Conservation (phyloP, 768 basidiomycete genomes). For the Astraeus odoratus region DNA sequence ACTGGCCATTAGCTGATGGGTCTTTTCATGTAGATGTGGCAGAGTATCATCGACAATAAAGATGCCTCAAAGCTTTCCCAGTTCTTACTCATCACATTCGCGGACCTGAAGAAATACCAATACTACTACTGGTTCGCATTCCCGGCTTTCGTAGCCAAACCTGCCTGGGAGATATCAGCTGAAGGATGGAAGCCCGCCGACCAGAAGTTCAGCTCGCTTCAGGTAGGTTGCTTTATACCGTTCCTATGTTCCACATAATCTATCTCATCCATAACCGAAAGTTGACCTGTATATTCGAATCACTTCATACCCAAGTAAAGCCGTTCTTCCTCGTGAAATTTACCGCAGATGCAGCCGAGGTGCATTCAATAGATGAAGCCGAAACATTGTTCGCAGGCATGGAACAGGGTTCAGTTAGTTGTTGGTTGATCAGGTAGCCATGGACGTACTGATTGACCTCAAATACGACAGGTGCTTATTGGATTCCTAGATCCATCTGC, state of each 20-base stretch:
- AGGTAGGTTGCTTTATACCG: constrained; percentile 27
- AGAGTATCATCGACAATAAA: constrained; percentile 44
- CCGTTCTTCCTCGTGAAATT: constrained; percentile 61
- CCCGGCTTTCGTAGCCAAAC: constrained; percentile 84
- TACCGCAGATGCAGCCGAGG: constrained; percentile 27
- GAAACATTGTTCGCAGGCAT: constrained; percentile 48
- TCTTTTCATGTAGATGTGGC: constrained; percentile 53
- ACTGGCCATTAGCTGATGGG: neutral
- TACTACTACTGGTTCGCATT: constrained; percentile 99
- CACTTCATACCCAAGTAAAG: constrained; percentile 34
- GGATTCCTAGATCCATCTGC: constrained; percentile 86
- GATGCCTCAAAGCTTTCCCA: constrained; percentile 55
- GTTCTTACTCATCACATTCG: constrained; percentile 89
- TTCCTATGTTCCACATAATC: constrained; percentile 1
- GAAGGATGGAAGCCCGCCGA: constrained; percentile 51
- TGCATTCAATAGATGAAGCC: constrained; percentile 53
- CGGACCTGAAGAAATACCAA: constrained; percentile 97
- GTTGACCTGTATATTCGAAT: constrained; percentile 47
- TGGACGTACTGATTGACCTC: neutral
- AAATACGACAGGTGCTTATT: constrained; percentile 36
- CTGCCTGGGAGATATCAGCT: constrained; percentile 78
- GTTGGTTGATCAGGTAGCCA: neutral
- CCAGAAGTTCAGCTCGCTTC: constrained; percentile 34
- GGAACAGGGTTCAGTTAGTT: constrained; percentile 36
- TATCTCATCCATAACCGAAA: constrained; percentile 16